Evolutionary conservation across 225 moss, liverwort and hornwort genomes (phyloP).

Genomic region (Lunularia cruciata): DNA sequence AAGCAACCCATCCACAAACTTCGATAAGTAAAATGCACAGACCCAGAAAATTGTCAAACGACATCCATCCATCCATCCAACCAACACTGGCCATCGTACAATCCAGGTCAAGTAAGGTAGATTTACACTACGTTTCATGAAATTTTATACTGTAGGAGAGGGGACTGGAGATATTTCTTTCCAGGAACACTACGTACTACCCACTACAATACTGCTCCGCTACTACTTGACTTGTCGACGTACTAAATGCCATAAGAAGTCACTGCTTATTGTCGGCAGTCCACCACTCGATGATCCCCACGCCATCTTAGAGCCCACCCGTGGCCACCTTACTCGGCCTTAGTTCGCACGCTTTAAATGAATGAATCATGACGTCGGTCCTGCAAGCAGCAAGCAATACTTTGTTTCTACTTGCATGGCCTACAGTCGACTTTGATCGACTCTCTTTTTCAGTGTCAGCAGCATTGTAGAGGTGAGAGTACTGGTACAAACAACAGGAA

Average conservation of each 20-base stretch:
- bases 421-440: not conserved
- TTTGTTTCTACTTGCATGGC: slow-evolving; percentile 11
- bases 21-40: not conserved
- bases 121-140: too few species aligned
- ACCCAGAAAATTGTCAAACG: not conserved
- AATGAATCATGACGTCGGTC: not conserved
- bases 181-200: not conserved
- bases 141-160: not conserved
- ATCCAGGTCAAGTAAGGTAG: too few species aligned
- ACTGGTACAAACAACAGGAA: too few species aligned
- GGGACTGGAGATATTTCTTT: not conserved
- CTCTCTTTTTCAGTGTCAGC: too few species aligned
- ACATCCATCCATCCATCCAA: too few species aligned
- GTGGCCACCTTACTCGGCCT: not conserved
- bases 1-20: not conserved
- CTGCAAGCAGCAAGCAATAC: not conserved
- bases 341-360: slow-evolving; percentile 9
- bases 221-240: too few species aligned
- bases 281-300: slow-evolving; percentile 14
- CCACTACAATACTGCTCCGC: too few species aligned
- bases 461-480: too few species aligned
- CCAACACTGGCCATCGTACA: too few species aligned
- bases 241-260: not conserved
- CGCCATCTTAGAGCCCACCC: slow-evolving; percentile 4
- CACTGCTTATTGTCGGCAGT: not conserved